Evolutionary conservation across 2,329 filamentous ascomycete genomes (phyloP).

Genomic region (Aspergillus transmontanensis): DNA sequence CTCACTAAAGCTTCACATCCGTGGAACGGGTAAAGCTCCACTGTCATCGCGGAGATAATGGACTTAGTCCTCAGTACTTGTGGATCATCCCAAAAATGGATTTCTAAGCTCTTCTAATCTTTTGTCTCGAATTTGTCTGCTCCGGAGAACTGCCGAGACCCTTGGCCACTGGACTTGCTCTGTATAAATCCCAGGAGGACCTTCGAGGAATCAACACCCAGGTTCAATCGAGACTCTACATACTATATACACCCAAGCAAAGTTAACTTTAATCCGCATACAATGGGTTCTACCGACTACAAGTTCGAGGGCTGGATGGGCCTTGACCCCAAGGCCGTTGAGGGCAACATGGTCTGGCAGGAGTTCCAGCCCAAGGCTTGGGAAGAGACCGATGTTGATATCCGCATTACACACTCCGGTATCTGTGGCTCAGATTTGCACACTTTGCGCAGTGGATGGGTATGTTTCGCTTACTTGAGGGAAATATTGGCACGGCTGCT

Average conservation of each 20-base stretch:
- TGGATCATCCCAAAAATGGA: conserved; percentile 1
- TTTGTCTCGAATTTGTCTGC: neutral
- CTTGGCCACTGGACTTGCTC: neutral
- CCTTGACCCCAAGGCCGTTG: conserved; percentile 48
- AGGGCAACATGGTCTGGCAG: conserved; percentile 58
- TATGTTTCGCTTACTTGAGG: conserved; percentile 18
- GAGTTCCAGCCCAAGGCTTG: conserved; percentile 65
- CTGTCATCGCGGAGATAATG: conserved; percentile 12
- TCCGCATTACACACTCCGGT: conserved; percentile 65
- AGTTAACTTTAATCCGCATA: conserved; percentile 2
- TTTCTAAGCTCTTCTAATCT: conserved; percentile 6
- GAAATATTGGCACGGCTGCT: neutral
- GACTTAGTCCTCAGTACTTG: neutral
- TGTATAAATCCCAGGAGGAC: conserved; percentile 14
- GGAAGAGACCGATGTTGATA: conserved; percentile 66
- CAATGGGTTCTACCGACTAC: conserved; percentile 42
- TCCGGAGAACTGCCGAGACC: neutral
- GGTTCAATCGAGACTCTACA: neutral
- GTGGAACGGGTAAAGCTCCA: neutral
- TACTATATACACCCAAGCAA: neutral
- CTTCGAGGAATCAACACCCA: conserved; percentile 9
- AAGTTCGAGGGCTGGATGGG: conserved; percentile 61
- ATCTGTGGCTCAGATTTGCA: conserved; percentile 67
- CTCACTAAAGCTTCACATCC: neutral
- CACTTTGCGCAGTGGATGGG: conserved; percentile 54